phyloP scores from a whole-genome alignment of 2,329 filamentous ascomycete genomes.

The Hypoxylon sp. region DNA sequence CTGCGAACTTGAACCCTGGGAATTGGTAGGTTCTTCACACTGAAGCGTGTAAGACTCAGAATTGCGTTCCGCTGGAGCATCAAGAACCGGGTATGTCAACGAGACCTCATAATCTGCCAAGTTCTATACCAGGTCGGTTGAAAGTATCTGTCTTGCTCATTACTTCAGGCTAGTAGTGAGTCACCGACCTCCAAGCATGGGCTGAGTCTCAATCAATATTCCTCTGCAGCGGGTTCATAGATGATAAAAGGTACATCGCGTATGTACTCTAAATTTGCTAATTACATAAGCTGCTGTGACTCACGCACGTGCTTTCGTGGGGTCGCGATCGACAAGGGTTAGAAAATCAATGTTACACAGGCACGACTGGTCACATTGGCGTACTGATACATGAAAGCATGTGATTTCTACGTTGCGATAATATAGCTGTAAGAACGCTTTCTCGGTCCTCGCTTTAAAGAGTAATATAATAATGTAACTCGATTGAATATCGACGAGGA shows the following conservation, averaged over 20 bases:
- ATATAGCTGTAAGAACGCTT: background rate
- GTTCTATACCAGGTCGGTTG: background rate
- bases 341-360: constrained; percentile 9
- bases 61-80: constrained; percentile 38
- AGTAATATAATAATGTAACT: background rate
- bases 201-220: background rate
- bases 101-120: constrained; percentile 6
- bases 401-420: background rate
- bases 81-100: constrained; percentile 25
- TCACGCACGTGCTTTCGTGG: constrained; percentile 43
- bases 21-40: constrained; percentile 12
- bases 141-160: background rate
- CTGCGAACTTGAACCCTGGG: constrained; percentile 23
- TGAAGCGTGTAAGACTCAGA: constrained; percentile 29
- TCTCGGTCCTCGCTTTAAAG: background rate
- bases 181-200: constrained; percentile 24
- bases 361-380: constrained; percentile 2
- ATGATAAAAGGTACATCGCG: constrained; percentile 22
- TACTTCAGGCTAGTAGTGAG: constrained; percentile 15
- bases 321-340: constrained; percentile 19
- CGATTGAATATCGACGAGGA: background rate
- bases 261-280: constrained; percentile 23
- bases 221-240: background rate
- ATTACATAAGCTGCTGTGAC: constrained; percentile 19
- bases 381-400: background rate